These are phyloP conservation scores for Paramecium octaurelia DNA, from an alignment of 73 alveolate species.

Conservation along the genomic window DNA sequence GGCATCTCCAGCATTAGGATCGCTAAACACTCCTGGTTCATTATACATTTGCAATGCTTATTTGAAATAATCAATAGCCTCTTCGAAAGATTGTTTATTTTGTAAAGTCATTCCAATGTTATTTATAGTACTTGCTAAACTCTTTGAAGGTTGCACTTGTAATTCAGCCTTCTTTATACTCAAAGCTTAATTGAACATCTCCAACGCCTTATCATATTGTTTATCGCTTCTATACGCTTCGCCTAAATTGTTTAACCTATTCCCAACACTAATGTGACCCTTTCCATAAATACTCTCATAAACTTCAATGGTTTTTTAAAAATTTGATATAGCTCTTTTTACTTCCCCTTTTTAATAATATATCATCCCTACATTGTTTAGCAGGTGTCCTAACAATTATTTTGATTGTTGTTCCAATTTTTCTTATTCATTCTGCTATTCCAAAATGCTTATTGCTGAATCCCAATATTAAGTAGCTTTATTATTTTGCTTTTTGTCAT, in stretches of 20 bases:
- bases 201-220: conserved; percentile 47
- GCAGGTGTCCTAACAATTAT: conserved; percentile 21
- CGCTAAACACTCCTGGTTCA: conserved; percentile 38
- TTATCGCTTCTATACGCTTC: conserved; percentile 38
- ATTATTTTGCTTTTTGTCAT: not conserved
- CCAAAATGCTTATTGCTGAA: conserved; percentile 3
- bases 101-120: conserved; percentile 33
- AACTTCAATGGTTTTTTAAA: conserved; percentile 35
- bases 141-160: not conserved
- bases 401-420: conserved; percentile 4
- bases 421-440: not conserved
- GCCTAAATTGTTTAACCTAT: conserved; percentile 35
- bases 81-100: not conserved
- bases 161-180: not conserved
- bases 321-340: not conserved
- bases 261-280: not conserved
- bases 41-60: conserved; percentile 14
- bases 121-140: conserved; percentile 48
- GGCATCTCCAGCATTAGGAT: conserved; percentile 55
- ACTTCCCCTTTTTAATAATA: conserved; percentile 28
- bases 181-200: conserved; percentile 26
- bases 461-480: conserved; percentile 46
- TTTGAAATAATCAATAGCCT: conserved; percentile 26
- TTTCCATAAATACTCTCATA: conserved; percentile 47
- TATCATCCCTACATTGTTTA: conserved; percentile 49